Evolutionary conservation across 495 filamentous ascomycete genomes (phyloP), one percentile per base, ranked within the genome.

Genomic region (Staphylotrichum longicolle): DNA sequence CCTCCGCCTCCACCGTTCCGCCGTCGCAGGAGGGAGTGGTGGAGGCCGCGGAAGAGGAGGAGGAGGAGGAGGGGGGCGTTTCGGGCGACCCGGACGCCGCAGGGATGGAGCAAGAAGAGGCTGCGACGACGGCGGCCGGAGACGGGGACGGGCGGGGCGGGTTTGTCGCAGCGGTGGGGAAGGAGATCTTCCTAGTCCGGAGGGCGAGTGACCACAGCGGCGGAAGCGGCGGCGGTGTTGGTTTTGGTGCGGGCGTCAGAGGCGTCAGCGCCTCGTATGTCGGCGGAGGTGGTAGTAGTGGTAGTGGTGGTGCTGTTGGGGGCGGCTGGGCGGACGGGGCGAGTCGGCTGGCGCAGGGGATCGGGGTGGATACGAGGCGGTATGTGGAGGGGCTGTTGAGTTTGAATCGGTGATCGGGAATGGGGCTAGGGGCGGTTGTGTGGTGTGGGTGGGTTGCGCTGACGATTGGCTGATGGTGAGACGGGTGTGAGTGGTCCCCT

Each of bases 331-430:
- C 85, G 34, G 86, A 84, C 59, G 84, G 83, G 10, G 83, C 88
- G 0, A 82, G 79, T 33, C 83, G 84, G 59, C 69, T 95, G 58
- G 88, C 86, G n/a, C 90, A 93, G 72, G 92, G 92, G 4, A 87
- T 96, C 65, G 92, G 92, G 0, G 80, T 96, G 60, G 91, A 96
- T 82, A 89, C 91, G 45, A 81, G 87, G 72, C 83, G 83, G 67
- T 96, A 96, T 76, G 89, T 96, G 61, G 92, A 96, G 68, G 86
- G 84, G 11, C 71, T 96, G 58, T 74, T 96, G 64, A 91, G 83
- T 68, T 72, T 96, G 72, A 88, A 88, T 73, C 76, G 86, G 68
- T 92, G 69, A 80, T 27, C 20, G 20, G 34, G 2, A 8, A 12
- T 3, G 12, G 7, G 3, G 39, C 14, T 3, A 41, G 52, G 9